Evolutionary conservation across 345 rosid genomes (phyloP).

Genomic region (Ricinus communis): DNA sequence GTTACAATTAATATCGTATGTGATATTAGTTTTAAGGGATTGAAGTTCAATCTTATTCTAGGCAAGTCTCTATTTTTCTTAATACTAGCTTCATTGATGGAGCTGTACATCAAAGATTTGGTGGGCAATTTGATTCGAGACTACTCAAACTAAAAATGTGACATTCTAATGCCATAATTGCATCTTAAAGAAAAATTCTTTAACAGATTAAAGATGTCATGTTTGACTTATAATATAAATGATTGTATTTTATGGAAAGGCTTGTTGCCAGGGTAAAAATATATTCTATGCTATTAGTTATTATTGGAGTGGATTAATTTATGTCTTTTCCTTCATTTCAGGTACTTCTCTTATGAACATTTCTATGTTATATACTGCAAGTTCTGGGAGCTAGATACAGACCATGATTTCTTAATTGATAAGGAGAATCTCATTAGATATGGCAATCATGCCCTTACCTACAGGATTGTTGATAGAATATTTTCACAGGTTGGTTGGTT

Average conservation of each 20-base stretch:
- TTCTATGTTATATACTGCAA: conserved; percentile 97
- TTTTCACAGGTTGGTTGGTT: conserved; percentile 74
- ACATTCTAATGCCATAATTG: background rate
- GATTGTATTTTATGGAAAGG: background rate
- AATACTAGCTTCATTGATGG: background rate
- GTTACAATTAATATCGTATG: background rate
- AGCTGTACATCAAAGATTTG: background rate
- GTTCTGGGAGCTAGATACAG: conserved; percentile 97
- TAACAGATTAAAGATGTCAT: background rate
- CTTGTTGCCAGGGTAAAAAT: background rate
- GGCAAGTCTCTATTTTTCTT: background rate
- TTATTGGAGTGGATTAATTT: background rate
- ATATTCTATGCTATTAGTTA: background rate
- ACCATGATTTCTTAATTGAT: conserved; percentile 94
- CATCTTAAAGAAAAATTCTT: background rate
- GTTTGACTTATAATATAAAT: background rate
- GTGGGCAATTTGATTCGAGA: background rate
- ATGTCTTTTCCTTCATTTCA: conserved; percentile 27
- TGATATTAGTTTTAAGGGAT: background rate
- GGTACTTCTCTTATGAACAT: conserved; percentile 95
- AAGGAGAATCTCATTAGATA: conserved; percentile 91
- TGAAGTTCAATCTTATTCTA: background rate
- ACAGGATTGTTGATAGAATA: conserved; percentile 83
- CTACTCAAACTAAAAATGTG: background rate
- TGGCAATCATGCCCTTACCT: conserved; percentile 92